Conservation (phyloP, 768 basidiomycete species). For the Vishniacozyma victoriae region DNA sequence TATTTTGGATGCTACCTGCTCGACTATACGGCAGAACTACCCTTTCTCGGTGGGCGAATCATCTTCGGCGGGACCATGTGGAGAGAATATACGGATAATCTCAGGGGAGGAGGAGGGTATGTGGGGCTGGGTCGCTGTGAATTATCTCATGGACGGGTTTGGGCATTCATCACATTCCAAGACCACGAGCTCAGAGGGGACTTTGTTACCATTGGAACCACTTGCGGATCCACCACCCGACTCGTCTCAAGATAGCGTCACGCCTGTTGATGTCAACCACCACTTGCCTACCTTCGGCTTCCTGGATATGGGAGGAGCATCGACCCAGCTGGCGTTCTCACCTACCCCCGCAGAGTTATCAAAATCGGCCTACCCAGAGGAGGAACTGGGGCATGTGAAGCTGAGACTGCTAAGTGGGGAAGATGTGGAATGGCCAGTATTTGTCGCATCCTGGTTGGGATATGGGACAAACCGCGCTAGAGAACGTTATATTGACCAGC, state of each 20-base stretch:
- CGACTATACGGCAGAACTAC: conserved; percentile 67
- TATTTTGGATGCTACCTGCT: conserved; percentile 71
- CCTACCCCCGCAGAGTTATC: conserved; percentile 58
- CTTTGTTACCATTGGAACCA: conserved; percentile 27
- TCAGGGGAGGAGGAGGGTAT: conserved; percentile 97
- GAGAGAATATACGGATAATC: conserved; percentile 87
- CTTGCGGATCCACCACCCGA: conserved; percentile 31
- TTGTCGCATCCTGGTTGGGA: conserved; percentile 97
- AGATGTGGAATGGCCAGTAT: conserved; percentile 84
- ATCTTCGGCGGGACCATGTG: conserved; percentile 71
- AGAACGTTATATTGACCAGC: conserved; percentile 76
- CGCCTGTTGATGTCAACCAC: conserved; percentile 44
- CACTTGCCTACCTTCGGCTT: conserved; percentile 88
- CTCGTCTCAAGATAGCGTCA: conserved; percentile 30
- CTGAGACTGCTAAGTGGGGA: conserved; percentile 74
- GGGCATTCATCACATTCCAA: conserved; percentile 35
- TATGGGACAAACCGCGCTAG: conserved; percentile 97
- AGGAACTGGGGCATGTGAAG: conserved; percentile 70
- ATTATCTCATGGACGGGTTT: conserved; percentile 98
- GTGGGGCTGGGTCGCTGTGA: conserved; percentile 98
- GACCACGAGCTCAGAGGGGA: neutral
- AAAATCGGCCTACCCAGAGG: conserved; percentile 49
- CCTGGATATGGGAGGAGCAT: conserved; percentile 98
- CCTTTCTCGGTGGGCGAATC: conserved; percentile 68
- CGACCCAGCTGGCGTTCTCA: conserved; percentile 97